These are phyloP conservation scores for Tremella mesenterica DNA, from an alignment of 768 basidiomycete species.

Conservation along the genomic window DNA sequence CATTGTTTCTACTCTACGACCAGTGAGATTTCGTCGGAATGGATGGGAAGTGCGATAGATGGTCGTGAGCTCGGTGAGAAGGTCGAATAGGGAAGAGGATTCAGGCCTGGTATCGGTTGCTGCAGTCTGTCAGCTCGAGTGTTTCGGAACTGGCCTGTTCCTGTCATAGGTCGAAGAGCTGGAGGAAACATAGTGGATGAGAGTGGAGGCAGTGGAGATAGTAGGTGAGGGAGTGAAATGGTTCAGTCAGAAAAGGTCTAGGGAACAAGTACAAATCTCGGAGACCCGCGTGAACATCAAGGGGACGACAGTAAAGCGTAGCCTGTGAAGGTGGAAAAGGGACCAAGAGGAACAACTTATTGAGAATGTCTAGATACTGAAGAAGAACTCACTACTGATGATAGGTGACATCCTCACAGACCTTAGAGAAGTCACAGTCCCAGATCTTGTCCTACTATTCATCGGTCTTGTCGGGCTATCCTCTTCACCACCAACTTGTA, in stretches of 20 bases:
- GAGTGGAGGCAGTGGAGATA: too few relatives aligned
- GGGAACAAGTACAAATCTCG: too few relatives aligned
- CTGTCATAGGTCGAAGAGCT: too few relatives aligned
- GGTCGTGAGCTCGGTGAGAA: constrained; percentile 19
- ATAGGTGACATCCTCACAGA: constrained; percentile 17
- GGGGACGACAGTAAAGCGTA: too few relatives aligned
- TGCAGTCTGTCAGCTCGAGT: too few relatives aligned
- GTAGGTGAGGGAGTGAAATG: too few relatives aligned
- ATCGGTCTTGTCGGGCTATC: constrained; percentile 20
- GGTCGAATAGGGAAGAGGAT: background rate
- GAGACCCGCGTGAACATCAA: too few relatives aligned
- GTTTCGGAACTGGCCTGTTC: too few relatives aligned
- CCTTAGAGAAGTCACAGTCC: constrained; percentile 21
- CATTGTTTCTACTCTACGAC: constrained; percentile 20
- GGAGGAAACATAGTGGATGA: too few relatives aligned
- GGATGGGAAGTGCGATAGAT: constrained; percentile 19
- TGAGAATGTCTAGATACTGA: background rate
- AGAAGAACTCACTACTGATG: constrained; percentile 6
- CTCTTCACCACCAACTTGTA: constrained; percentile 41
- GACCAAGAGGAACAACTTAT: background rate
- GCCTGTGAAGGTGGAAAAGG: too few relatives aligned
- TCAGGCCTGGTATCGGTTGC: too few relatives aligned
- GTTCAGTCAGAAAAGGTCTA: too few relatives aligned
- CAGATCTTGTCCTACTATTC: constrained; percentile 17
- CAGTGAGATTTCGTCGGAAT: constrained; percentile 22